Conservation (phyloP, 257 asterid genomes). For the Sherardia arvensis region DNA sequence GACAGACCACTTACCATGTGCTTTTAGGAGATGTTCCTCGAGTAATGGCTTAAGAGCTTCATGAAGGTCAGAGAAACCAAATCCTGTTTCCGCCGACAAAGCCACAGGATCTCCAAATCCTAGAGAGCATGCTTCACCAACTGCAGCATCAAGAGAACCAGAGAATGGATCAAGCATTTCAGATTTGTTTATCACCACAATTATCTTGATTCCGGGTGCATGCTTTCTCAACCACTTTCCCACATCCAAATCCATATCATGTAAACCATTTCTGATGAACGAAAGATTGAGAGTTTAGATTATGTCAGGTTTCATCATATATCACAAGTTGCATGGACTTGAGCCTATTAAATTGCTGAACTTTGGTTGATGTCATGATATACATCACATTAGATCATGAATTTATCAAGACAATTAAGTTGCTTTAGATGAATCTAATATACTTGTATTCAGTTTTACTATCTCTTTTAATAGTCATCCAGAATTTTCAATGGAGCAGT, state of each 20-base stretch:
- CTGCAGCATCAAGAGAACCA: constrained; percentile 75
- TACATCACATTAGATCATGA: background rate
- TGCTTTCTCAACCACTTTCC: constrained; percentile 94
- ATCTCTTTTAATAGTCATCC: background rate
- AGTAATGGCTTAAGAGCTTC: constrained; percentile 63
- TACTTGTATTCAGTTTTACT: background rate
- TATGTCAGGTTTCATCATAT: background rate
- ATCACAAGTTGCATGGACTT: background rate
- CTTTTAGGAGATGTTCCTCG: constrained; percentile 50
- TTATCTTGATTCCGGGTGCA: constrained; percentile 69
- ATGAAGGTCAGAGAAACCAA: constrained; percentile 74
- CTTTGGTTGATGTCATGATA: too few species aligned
- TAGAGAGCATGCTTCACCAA: constrained; percentile 76
- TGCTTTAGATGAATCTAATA: background rate
- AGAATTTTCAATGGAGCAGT: background rate
- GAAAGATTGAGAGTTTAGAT: constrained; percentile 4
- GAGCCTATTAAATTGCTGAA: too few species aligned
- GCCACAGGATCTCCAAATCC: constrained; percentile 97
- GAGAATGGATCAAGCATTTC: constrained; percentile 65
- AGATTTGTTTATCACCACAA: constrained; percentile 90
- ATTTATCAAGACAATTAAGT: background rate
- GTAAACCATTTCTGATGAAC: constrained; percentile 66
- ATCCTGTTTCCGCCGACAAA: constrained; percentile 91
- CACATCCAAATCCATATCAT: constrained; percentile 88
- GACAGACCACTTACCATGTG: constrained; percentile 29